Base-by-base conservation (phyloP, 345 rosid genomes). In the Citropsis articulata region DNA sequence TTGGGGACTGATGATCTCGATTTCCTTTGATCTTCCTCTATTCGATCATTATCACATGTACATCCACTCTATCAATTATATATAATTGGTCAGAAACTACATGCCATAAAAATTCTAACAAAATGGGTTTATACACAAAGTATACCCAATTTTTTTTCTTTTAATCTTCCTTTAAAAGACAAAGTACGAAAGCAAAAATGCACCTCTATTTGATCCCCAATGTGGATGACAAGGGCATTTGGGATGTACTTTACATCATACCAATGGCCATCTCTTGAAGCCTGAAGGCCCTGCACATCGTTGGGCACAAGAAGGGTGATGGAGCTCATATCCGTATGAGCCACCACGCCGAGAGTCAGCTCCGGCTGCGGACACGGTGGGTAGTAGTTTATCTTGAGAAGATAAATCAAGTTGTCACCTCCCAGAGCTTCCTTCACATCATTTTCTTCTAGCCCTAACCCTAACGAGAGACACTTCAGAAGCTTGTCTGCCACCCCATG, bases 341-440 rank as follows among this genome's bases (percentile, higher is more conserved):
- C 75, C 55, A 57, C 77, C 38, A 81, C 77, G 6, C 84, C 84
- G 2, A 80, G 59, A 4, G 77, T 80, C 22, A 81, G 73, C 13
- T 81, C 67, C 19, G 83, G 86, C 67, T 50, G 66, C n/a, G 84
- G 84, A 57, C 86, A 83, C 13, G 86, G 86, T 18, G 86, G 83
- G 25, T 83, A 83, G 36, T 69, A 30, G 56, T 83, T 83, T n/a
- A 83, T 77, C 62, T 79, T 83, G 75, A 83, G 65, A 53, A 70
- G 77, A 31, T 56, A 27, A 28, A 72, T 79, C 73, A 83, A 66
- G 14, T 69, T 36, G 0, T 83, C 86, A 5, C 77, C 77, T 3
- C 84, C 86, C 45, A 83, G 9, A 14, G 68, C 45, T 35, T 72
- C 60, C 68, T 63, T 76, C 7, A 72, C 30, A 7, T 53, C 76